Base-by-base conservation (phyloP, 2,329 filamentous ascomycete genomes). In the Pochonia chlamydosporia region DNA sequence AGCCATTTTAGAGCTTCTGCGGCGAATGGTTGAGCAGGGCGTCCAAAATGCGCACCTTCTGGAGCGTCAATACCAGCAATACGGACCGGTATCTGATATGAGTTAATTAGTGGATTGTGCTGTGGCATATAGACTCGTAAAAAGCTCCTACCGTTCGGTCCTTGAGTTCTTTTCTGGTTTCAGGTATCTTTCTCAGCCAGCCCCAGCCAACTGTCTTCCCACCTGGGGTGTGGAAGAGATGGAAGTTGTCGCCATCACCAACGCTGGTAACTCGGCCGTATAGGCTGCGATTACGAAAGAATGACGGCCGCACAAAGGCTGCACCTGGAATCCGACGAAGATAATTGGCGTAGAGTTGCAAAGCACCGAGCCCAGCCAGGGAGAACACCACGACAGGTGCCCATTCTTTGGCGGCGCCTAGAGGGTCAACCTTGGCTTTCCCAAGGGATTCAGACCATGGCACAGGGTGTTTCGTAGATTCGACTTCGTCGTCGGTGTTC, bases 241-340 rank as follows among this genome's bases (percentile, higher is more conserved):
- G 86, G 65, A 99, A 96, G 63, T 92, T 92, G 67, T 99, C 93
- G 4, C 90, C 95, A 74, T 99, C 93, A 36, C 95, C 93, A 21
- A 99, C 93, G 56, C 87, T 90, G 11, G 92, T 96, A 36, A 97
- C 93, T 52, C 79, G 79, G 13, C 93, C 93, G 57, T 92, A 86
- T 36, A 99, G 62, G 56, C 81, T 91, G 56, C 87, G 78, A 51
- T 74, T 82, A 40, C 87, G 81, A 62, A 92, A 92, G 61, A 84
- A 85, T 10, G 74, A 72, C 2, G 89, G 86, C 41, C 82, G 81
- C 56, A 99, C 85, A 62, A 90, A 78, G 21, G 79, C 74, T 30
- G 88, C 81, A 47, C 82, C 84, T 4, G 90, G 90, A 48, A 97
- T 89, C 44, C 93, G 87, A 30, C 89, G 85, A 42, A 99, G 72